Percentiles rank a stretch among this genome's conserved stretches.
phyloP scores from a whole-genome alignment of 2,329 filamentous ascomycete genomes.

The Pseudogymnoascus sp. region DNA sequence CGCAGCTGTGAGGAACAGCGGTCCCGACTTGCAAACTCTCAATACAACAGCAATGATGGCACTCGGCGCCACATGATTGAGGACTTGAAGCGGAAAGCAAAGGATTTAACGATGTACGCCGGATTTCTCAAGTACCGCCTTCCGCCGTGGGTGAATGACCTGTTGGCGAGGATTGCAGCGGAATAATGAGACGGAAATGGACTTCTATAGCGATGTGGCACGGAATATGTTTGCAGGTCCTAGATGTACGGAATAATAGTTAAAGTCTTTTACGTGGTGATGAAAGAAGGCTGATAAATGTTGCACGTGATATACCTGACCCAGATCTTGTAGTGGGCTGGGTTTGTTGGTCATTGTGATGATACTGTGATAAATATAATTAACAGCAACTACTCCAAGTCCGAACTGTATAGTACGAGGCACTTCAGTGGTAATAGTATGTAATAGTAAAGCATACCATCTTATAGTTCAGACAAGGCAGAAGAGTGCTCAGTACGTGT shows the following conservation, averaged over 20 bases:
- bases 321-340: not conserved
- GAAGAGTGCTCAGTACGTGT: not conserved
- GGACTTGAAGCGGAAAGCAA: constrained; percentile 70
- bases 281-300: not conserved
- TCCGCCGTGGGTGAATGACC: constrained; percentile 81
- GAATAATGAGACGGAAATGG: not conserved
- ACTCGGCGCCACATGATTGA: constrained; percentile 60
- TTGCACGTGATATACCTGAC: not conserved
- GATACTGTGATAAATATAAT: not conserved
- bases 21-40: constrained; percentile 60
- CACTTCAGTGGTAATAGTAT: not conserved
- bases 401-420: not conserved
- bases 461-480: not conserved
- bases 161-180: constrained; percentile 55
- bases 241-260: constrained; percentile 10
- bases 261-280: not conserved
- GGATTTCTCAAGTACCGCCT: constrained; percentile 88
- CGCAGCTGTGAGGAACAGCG: constrained; percentile 76
- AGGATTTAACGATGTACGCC: constrained; percentile 90
- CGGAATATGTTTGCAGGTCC: not conserved
- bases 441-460: not conserved
- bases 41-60: constrained; percentile 68
- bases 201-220: not conserved
- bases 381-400: not conserved
- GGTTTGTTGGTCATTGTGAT: not conserved